These are phyloP conservation scores for Mesembryanthemum crystallinum DNA, from an alignment of 148 eudicot species.

Conservation along the genomic window DNA sequence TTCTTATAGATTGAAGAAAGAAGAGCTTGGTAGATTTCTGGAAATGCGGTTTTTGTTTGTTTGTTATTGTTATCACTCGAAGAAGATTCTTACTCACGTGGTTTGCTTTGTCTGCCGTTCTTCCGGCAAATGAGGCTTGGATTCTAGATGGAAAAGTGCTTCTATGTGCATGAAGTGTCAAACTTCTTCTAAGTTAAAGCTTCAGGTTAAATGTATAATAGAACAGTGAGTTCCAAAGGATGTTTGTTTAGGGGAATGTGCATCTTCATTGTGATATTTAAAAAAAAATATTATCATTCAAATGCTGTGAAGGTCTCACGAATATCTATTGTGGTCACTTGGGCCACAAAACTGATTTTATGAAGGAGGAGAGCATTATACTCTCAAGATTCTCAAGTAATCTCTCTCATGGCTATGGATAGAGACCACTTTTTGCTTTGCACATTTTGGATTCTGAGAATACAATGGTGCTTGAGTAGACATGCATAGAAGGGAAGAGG, in stretches of 20 bases:
- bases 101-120: not conserved
- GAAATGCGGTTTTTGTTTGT: constrained; percentile 17
- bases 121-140: not conserved
- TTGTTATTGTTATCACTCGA: constrained; percentile 8
- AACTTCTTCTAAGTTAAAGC: not conserved
- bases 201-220: not conserved
- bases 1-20: constrained; percentile 38
- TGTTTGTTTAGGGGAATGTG: not conserved
- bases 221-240: not conserved
- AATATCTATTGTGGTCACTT: not conserved
- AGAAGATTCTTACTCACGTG: not conserved
- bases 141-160: not conserved
- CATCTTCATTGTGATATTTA: not conserved
- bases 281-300: not conserved
- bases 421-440: not conserved
- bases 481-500: not conserved
- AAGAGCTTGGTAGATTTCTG: constrained; percentile 27
- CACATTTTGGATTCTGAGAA: not conserved
- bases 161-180: not conserved
- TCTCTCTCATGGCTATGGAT: not conserved
- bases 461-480: not conserved
- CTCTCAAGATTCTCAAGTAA: no score
- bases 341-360: not conserved
- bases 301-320: not conserved
- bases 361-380: not conserved